Conservation (phyloP, 495 filamentous ascomycete genomes). For the Penicillium mononematosum region DNA sequence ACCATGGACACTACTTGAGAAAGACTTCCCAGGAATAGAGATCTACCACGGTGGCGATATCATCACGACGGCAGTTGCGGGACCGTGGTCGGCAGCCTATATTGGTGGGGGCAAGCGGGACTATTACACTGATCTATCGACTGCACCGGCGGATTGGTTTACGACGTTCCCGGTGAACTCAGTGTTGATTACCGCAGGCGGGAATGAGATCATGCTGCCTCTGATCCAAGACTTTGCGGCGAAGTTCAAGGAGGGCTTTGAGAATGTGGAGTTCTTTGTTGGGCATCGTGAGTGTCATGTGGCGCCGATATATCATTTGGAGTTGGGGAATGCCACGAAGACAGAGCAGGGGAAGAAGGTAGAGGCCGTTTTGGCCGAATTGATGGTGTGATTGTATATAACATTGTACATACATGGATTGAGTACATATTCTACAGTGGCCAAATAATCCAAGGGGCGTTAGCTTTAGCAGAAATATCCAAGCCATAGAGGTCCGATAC, state of each 20-base stretch:
- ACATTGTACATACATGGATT: not conserved
- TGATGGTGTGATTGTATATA: constrained; percentile 7
- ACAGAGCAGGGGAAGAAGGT: constrained; percentile 42
- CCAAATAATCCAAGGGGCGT: not conserved
- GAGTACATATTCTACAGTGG: not conserved
- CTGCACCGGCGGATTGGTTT: constrained; percentile 56
- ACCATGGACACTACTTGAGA: constrained; percentile 56
- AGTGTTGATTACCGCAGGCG: constrained; percentile 55
- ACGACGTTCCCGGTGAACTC: constrained; percentile 42
- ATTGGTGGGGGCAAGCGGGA: constrained; percentile 47
- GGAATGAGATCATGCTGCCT: constrained; percentile 59
- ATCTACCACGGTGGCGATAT: constrained; percentile 54
- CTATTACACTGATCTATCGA: constrained; percentile 54
- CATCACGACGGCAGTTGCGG: constrained; percentile 42
- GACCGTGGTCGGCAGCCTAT: constrained; percentile 50
- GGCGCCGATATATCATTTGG: constrained; percentile 44
- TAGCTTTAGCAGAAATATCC: too few relatives aligned
- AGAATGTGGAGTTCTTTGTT: constrained; percentile 37
- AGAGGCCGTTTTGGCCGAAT: constrained; percentile 32
- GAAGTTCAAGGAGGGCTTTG: constrained; percentile 38
- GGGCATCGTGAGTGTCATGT: constrained; percentile 44
- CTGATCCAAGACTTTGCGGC: constrained; percentile 52
- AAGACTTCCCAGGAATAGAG: constrained; percentile 36
- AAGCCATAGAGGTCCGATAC: too few relatives aligned
- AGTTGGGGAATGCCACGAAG: constrained; percentile 36